Evolutionary conservation across 2,329 filamentous ascomycete genomes (phyloP).

Genomic region (Pleochaeta shiraiana): DNA sequence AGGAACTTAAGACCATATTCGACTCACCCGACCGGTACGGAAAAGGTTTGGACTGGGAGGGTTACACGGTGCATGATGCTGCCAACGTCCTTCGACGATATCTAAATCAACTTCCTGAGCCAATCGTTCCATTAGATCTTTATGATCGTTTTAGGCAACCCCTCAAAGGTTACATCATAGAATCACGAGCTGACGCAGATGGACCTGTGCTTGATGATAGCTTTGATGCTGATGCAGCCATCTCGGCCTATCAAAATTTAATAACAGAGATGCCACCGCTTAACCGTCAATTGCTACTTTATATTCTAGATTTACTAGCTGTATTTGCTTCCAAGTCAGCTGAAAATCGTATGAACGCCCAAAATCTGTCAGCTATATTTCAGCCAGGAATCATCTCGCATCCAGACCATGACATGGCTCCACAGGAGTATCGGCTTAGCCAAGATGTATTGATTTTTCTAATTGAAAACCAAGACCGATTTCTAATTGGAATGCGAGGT

Average conservation of each 20-base stretch:
- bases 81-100: slow-evolving; percentile 92
- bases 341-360: slow-evolving; percentile 89
- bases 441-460: slow-evolving; percentile 95
- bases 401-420: slow-evolving; percentile 85
- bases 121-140: slow-evolving; percentile 82
- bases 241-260: slow-evolving; percentile 63
- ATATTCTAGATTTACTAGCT: slow-evolving; percentile 85
- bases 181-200: slow-evolving; percentile 48
- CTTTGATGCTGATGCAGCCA: slow-evolving; percentile 55
- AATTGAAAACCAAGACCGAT: slow-evolving; percentile 97
- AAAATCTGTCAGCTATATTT: slow-evolving; percentile 90
- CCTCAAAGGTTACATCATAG: slow-evolving; percentile 41
- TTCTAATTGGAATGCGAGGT: slow-evolving; percentile 94
- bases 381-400: slow-evolving; percentile 93
- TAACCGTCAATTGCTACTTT: slow-evolving; percentile 82
- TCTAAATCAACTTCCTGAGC: slow-evolving; percentile 87
- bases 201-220: slow-evolving; percentile 48
- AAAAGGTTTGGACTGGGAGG: slow-evolving; percentile 91
- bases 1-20: slow-evolving; percentile 79
- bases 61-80: slow-evolving; percentile 95
- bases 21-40: slow-evolving; percentile 91
- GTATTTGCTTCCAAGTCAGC: slow-evolving; percentile 96
- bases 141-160: slow-evolving; percentile 85
- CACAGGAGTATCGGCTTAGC: slow-evolving; percentile 80
- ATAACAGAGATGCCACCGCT: slow-evolving; percentile 86